Conservation (phyloP, 2,329 filamentous ascomycete species). For the Aspergillus terreus region DNA sequence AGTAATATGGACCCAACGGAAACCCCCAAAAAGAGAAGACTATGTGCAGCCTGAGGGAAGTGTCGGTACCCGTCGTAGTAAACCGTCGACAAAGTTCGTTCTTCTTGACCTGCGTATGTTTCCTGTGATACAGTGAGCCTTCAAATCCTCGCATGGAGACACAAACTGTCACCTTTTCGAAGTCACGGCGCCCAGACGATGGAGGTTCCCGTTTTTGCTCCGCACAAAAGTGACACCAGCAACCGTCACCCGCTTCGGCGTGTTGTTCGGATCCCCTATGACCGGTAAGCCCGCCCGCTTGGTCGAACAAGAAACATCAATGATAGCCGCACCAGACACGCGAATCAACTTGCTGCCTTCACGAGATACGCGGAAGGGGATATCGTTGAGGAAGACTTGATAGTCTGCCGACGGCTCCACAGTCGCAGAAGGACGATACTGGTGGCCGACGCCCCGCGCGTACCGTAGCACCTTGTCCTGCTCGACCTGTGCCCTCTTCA, state of each 20-base stretch:
- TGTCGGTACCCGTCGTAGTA: conserved; percentile 51
- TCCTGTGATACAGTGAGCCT: conserved; percentile 24
- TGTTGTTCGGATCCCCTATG: conserved; percentile 57
- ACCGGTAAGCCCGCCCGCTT: conserved; percentile 44
- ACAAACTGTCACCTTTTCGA: conserved; percentile 65
- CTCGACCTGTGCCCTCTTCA: conserved; percentile 58
- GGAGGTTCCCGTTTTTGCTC: conserved; percentile 83
- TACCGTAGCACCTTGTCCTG: conserved; percentile 39
- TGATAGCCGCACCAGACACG: conserved; percentile 58
- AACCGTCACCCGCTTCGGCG: conserved; percentile 69
- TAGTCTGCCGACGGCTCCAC: conserved; percentile 44
- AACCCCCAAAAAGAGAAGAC: background rate
- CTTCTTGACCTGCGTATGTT: conserved; percentile 58
- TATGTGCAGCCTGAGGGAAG: conserved; percentile 23
- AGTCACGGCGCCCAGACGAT: conserved; percentile 70
- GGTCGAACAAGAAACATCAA: conserved; percentile 1
- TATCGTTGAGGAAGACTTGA: conserved; percentile 66
- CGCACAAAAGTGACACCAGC: conserved; percentile 79
- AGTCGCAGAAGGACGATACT: conserved; percentile 16
- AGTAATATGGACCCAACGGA: background rate
- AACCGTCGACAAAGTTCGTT: conserved; percentile 68
- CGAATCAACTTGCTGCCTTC: conserved; percentile 81
- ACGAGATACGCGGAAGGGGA: conserved; percentile 69
- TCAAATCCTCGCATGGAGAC: conserved; percentile 4
- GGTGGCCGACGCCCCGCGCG: conserved; percentile 29